Evolutionary conservation across 2,329 filamentous ascomycete genomes (phyloP).

Genomic region (Colletotrichum lindemuthianum): DNA sequence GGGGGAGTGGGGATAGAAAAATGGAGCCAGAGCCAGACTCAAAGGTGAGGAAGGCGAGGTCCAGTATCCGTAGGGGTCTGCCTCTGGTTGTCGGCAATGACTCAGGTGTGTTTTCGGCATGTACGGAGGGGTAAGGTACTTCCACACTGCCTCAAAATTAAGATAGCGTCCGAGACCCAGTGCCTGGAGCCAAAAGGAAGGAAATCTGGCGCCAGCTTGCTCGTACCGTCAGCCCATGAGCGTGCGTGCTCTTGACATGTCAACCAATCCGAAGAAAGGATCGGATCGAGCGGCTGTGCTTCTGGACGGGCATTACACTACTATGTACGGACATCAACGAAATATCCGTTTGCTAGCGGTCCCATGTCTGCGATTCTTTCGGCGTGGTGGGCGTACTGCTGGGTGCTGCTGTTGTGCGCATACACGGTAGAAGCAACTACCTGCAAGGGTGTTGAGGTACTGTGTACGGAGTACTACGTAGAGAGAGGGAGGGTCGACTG

Average conservation of each 20-base stretch:
- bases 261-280: slow-evolving; percentile 14
- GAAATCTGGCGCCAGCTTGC: slow-evolving; percentile 2
- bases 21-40: too few relatives aligned
- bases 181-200: not conserved
- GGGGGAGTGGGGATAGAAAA: slow-evolving; percentile 26
- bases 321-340: too few relatives aligned
- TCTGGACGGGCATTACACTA: slow-evolving; percentile 15
- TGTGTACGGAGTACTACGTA: too few relatives aligned
- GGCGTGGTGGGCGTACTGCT: too few relatives aligned
- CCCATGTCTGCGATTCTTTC: slow-evolving; percentile 13
- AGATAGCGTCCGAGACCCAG: too few relatives aligned
- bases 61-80: slow-evolving; percentile 8
- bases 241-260: not conserved
- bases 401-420: too few relatives aligned
- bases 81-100: slow-evolving; percentile 1
- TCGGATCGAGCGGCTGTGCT: not conserved
- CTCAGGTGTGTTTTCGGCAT: not conserved
- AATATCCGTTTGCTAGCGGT: not conserved
- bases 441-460: slow-evolving; percentile 1
- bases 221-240: slow-evolving; percentile 1
- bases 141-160: too few relatives aligned
- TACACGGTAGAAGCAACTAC: too few relatives aligned
- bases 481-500: not conserved
- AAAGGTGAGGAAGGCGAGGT: not conserved
- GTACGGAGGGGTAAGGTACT: too few relatives aligned